Conservation (phyloP, 306 rosid genomes). For the Malus sylvestris region DNA sequence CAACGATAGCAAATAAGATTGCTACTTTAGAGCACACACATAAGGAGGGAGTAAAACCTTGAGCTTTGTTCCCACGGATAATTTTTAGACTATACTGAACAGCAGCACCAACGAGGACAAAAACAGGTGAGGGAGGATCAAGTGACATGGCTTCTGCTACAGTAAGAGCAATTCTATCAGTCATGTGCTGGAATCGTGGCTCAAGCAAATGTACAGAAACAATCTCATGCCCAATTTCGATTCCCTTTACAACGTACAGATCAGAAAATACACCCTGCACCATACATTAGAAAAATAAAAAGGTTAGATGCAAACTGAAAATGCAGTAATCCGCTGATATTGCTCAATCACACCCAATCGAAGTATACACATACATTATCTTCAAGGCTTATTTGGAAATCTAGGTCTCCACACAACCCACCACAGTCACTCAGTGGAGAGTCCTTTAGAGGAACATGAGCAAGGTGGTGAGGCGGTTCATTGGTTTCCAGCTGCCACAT, state of each 20-base stretch:
- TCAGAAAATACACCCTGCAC: constrained; percentile 96
- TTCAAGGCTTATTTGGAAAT: constrained; percentile 77
- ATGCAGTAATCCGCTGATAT: constrained; percentile 3
- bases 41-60: constrained; percentile 46
- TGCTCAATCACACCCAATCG: constrained; percentile 27
- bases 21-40: background rate
- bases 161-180: constrained; percentile 73
- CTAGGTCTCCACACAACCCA: constrained; percentile 85
- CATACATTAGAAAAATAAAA: constrained; percentile 13
- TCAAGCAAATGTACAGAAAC: constrained; percentile 77
- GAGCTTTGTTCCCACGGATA: constrained; percentile 66
- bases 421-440: constrained; percentile 94
- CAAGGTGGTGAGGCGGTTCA: constrained; percentile 59
- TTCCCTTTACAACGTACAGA: constrained; percentile 72
- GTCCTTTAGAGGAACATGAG: constrained; percentile 79
- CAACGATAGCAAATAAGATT: background rate
- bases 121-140: constrained; percentile 88
- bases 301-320: constrained; percentile 9
- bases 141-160: constrained; percentile 97
- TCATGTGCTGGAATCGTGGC: constrained; percentile 49
- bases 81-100: constrained; percentile 67
- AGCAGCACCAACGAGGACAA: constrained; percentile 71
- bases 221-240: constrained; percentile 83
- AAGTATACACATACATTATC: constrained; percentile 57
- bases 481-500: constrained; percentile 66